These are phyloP conservation scores for Fomitopsis betulina DNA, from an alignment of 1,284 basidiomycete species.

Conservation along the genomic window DNA sequence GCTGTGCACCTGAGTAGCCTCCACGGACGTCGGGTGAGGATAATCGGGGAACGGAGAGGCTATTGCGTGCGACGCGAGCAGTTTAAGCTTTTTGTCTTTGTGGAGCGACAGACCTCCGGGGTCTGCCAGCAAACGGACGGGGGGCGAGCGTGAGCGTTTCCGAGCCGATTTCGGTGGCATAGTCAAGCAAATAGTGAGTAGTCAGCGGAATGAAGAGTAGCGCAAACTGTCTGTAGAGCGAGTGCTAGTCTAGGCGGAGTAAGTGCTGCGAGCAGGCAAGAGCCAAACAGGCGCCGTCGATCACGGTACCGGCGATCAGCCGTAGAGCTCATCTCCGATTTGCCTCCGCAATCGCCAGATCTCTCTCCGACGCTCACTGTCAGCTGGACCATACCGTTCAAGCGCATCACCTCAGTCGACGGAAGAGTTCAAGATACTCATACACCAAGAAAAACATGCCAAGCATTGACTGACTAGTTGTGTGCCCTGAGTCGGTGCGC, in stretches of 20 bases:
- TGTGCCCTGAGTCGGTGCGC: not conserved
- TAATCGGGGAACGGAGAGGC: slow-evolving; percentile 54
- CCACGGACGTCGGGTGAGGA: slow-evolving; percentile 42
- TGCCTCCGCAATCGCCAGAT: not conserved
- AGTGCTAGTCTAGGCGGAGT: not conserved
- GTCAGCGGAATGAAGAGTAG: not conserved
- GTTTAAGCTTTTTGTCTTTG: slow-evolving; percentile 47
- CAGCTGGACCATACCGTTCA: not conserved
- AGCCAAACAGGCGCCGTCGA: slow-evolving; percentile 4
- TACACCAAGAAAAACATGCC: not conserved
- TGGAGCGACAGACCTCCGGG: slow-evolving; percentile 11
- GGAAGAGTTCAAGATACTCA: not conserved
- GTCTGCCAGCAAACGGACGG: not conserved
- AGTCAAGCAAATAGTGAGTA: not conserved
- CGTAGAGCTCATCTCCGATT: slow-evolving; percentile 6
- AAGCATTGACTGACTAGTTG: no score
- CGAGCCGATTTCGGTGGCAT: slow-evolving; percentile 20
- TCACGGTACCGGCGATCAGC: slow-evolving; percentile 5
- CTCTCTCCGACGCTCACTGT: not conserved
- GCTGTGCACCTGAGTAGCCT: slow-evolving; percentile 42
- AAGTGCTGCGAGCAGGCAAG: not conserved
- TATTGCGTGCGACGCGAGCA: slow-evolving; percentile 38
- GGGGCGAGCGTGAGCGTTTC: slow-evolving; percentile 23
- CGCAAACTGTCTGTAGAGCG: not conserved
- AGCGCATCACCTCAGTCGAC: not conserved